These are phyloP conservation scores for Venustampulla echinocandica DNA, from an alignment of 495 filamentous ascomycete genomes.

Conservation along the genomic window DNA sequence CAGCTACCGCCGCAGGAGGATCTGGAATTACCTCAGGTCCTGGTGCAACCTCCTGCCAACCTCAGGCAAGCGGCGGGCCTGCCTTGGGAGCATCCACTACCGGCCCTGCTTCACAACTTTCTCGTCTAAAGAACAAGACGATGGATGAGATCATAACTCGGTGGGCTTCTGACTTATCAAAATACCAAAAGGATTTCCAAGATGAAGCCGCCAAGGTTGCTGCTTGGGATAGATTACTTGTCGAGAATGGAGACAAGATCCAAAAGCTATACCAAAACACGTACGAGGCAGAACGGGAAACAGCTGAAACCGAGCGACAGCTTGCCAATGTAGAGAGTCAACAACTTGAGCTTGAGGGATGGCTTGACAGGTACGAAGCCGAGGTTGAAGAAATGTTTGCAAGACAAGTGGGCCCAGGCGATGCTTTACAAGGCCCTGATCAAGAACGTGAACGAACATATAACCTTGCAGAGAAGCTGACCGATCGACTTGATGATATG, in stretches of 20 bases:
- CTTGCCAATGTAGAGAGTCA: conserved; percentile 78
- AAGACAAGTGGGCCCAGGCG: conserved; percentile 54
- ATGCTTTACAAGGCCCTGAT: conserved; percentile 74
- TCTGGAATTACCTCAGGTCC: background rate
- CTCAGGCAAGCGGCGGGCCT: conserved; percentile 3
- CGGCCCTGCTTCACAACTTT: conserved; percentile 71
- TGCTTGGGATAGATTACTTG: conserved; percentile 82
- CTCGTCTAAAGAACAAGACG: conserved; percentile 91
- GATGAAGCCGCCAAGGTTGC: conserved; percentile 78
- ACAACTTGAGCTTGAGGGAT: conserved; percentile 76
- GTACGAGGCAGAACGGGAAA: conserved; percentile 83
- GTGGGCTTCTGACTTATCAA: conserved; percentile 89
- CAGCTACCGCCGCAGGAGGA: background rate
- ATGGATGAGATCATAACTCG: conserved; percentile 99
- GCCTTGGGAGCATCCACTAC: conserved; percentile 50
- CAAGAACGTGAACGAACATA: conserved; percentile 93
- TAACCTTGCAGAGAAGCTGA: conserved; percentile 82
- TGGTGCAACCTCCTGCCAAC: background rate
- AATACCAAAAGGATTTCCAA: conserved; percentile 94
- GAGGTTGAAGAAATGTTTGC: conserved; percentile 81
- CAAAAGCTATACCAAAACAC: conserved; percentile 79
- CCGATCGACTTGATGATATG: conserved; percentile 80
- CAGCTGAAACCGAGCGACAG: conserved; percentile 84
- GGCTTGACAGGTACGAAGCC: conserved; percentile 81
- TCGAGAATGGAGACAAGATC: conserved; percentile 88